Evolutionary conservation across 192 early-diverging fungal species (phyloP).

Genomic region (Coemansia sp.): DNA sequence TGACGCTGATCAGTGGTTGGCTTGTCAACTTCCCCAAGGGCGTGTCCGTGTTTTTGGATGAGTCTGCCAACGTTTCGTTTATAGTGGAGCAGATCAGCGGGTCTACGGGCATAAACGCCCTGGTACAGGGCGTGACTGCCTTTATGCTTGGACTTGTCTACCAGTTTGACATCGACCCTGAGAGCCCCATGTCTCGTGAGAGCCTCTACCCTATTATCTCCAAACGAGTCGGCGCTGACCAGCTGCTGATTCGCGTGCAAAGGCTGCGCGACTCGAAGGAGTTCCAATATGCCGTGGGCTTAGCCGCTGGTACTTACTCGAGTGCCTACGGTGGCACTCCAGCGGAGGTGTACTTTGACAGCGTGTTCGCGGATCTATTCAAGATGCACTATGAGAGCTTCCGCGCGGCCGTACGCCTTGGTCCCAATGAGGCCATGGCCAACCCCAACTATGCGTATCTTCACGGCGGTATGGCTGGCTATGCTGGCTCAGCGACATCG

Average conservation of each 20-base stretch:
- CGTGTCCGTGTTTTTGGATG: slow-evolving; percentile 81
- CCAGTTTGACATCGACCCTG: slow-evolving; percentile 84
- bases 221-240: slow-evolving; percentile 83
- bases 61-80: slow-evolving; percentile 88
- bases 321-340: slow-evolving; percentile 62
- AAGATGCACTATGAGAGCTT: slow-evolving; percentile 75
- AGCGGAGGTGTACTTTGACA: slow-evolving; percentile 78
- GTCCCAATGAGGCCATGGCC: slow-evolving; percentile 19
- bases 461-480: slow-evolving; percentile 36
- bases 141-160: slow-evolving; percentile 83
- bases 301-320: slow-evolving; percentile 63
- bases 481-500: slow-evolving; percentile 15
- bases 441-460: slow-evolving; percentile 43
- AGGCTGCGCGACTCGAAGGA: slow-evolving; percentile 81
- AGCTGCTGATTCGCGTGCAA: slow-evolving; percentile 79
- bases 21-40: slow-evolving; percentile 76
- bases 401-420: slow-evolving; percentile 25
- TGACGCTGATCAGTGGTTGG: slow-evolving; percentile 84
- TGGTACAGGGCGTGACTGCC: slow-evolving; percentile 88
- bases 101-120: slow-evolving; percentile 77
- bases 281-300: slow-evolving; percentile 69
- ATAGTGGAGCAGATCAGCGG: slow-evolving; percentile 89
- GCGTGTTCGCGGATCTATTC: slow-evolving; percentile 81
- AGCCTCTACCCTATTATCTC: slow-evolving; percentile 77
- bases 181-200: slow-evolving; percentile 69